Evolutionary conservation across 2,329 filamentous ascomycete species (phyloP), one percentile per base, ranked within the genome.

Genomic region (Pseudogymnoascus sp.): DNA sequence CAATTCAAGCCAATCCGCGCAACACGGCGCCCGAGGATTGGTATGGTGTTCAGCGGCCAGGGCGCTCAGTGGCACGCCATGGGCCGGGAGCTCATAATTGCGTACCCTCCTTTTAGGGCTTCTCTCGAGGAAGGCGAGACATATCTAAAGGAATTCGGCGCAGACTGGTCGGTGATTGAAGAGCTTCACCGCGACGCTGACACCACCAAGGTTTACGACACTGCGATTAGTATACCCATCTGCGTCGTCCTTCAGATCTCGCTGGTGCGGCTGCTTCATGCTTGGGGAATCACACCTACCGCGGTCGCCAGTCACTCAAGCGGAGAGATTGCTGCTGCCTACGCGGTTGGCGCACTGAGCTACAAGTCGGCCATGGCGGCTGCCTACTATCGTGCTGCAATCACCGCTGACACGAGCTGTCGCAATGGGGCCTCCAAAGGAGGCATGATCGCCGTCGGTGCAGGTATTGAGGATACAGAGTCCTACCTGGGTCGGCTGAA

Each of bases 381-480:
- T 11, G 66, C 70, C 6, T 73, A 69, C 50, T 67, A 69, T 47
- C 66, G 71, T 33, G 71, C 70, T 28, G 12, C 50, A 35, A 59
- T 61, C 20, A 22, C 58, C 11, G n/a, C 30, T 61, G 6, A 50
- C n/a, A 5, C 37, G 12, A 43, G 36, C 15, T 50, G 50, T 43
- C 9, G 37, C 58, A n/a, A 50, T 35, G 37, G 60, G 14, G 20
- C 60, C 58, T 22, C 71, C 0, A 69, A 69, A 3, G 81, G 81
- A 0, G 69, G 75, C 11, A 84, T 83, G 82, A 74, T 82, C 66
- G 81, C 81, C 1, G 78, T 82, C 1, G 81, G 59, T 2, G 15
- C 64, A 2, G 30, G 39, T 11, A 33, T 58, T 25, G 57, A 60
- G 9, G 37, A 64, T 33, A 33, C 30, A 33, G 30, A 33, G 30